Evolutionary conservation across 768 basidiomycete genomes (phyloP).

Genomic region (Rhizopogon rudus): DNA sequence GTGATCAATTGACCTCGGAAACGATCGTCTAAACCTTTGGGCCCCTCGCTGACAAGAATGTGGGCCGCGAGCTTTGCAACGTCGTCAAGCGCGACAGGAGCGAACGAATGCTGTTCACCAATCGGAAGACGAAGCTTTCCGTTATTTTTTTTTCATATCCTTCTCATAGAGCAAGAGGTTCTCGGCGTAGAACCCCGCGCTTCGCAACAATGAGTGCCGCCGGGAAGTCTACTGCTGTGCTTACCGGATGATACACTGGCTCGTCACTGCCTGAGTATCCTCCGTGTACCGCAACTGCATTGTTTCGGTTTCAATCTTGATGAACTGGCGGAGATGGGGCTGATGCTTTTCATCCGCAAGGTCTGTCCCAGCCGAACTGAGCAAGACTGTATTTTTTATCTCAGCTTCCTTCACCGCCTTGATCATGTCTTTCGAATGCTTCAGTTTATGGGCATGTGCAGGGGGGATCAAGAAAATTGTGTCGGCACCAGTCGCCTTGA

Average conservation of each 20-base stretch:
- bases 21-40: constrained; percentile 24
- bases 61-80: constrained; percentile 21
- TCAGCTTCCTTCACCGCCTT: neutral
- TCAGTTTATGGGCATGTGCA: constrained; percentile 1
- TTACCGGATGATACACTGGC: constrained; percentile 24
- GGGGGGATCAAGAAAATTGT: constrained; percentile 4
- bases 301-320: constrained; percentile 24
- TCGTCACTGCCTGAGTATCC: constrained; percentile 21
- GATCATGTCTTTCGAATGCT: neutral
- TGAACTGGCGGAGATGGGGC: constrained; percentile 27
- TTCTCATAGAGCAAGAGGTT: constrained; percentile 25
- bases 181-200: constrained; percentile 27
- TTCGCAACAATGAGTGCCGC: neutral
- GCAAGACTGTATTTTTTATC: constrained; percentile 3
- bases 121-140: constrained; percentile 24
- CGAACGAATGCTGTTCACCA: constrained; percentile 20
- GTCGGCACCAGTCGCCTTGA: neutral
- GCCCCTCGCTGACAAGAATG: constrained; percentile 22
- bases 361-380: constrained; percentile 10
- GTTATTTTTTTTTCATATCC: constrained; percentile 18
- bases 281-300: constrained; percentile 19
- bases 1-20: constrained; percentile 24
- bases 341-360: constrained; percentile 26
- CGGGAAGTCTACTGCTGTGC: neutral
- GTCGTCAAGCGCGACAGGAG: constrained; percentile 26